phyloP scores from a whole-genome alignment of 768 basidiomycete genomes.

The Mycena metata region DNA sequence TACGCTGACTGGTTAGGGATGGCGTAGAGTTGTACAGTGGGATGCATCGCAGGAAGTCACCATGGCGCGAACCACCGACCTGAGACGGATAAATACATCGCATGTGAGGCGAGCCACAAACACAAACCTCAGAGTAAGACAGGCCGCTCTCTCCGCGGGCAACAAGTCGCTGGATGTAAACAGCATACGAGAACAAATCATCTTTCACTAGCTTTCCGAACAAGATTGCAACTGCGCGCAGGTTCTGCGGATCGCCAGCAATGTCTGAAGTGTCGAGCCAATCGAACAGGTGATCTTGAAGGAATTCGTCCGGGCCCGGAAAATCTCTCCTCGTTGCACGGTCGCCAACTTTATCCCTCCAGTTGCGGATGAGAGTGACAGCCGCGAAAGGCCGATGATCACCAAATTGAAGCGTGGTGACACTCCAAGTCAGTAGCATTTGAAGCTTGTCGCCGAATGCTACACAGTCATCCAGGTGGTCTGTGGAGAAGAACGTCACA shows the following conservation, averaged over 20 bases:
- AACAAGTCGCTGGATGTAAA: constrained; percentile 85
- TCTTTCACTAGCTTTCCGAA: constrained; percentile 79
- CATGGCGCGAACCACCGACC: constrained; percentile 71
- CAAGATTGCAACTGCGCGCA: constrained; percentile 73
- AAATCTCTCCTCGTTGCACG: constrained; percentile 74
- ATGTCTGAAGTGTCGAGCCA: constrained; percentile 82
- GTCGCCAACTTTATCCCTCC: constrained; percentile 72
- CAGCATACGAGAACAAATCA: constrained; percentile 80
- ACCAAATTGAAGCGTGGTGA: constrained; percentile 85
- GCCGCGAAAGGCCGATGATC: constrained; percentile 85
- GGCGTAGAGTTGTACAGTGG: constrained; percentile 72
- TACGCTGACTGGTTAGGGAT: constrained; percentile 77
- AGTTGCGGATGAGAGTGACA: constrained; percentile 73
- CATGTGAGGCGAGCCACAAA: not conserved
- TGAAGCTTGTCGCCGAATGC: constrained; percentile 78
- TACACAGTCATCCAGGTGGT: constrained; percentile 52
- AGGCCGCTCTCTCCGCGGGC: constrained; percentile 81
- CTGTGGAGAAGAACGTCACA: constrained; percentile 70
- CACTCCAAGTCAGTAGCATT: constrained; percentile 83
- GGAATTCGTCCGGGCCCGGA: constrained; percentile 69
- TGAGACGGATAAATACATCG: constrained; percentile 41
- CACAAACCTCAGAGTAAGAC: constrained; percentile 63
- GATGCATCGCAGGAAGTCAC: constrained; percentile 78
- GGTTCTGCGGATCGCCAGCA: constrained; percentile 67
- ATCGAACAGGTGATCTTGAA: constrained; percentile 85